Evolutionary conservation across 495 filamentous ascomycete genomes (phyloP), one percentile per base, ranked within the genome.

Genomic region (Jackrogersella multiformis): DNA sequence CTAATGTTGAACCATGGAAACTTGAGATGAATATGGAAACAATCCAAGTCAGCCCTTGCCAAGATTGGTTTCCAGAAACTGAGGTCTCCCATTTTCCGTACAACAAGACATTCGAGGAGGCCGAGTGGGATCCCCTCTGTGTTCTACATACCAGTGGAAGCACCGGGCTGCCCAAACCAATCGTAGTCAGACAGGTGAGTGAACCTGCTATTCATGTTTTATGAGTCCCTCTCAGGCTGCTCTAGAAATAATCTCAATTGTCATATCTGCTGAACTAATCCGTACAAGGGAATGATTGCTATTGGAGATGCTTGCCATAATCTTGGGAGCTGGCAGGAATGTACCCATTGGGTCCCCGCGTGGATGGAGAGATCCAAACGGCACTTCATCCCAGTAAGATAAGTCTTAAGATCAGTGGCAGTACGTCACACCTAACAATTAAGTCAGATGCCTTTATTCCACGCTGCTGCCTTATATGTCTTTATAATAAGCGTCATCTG

Each of bases 61-160:
- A 71, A 7, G 51, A 18, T 7, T 71, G 64, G 64, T 69, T 72
- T 7, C 56, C 63, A 1, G 42, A 71, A 39, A 58, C 61, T 48
- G 74, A 55, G 41, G 76, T 54, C 15, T 71, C 61, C 62, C 73
- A 23, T 28, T 67, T 54, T 72, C 78, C 79, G 0, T 85, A 83
- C 63, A 55, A 72, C 18, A 79, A 77, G 69, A 79, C 74, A 0
- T 84, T 79, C 30, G 81, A 82, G 15, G 66, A 81, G 53, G 79
- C 74, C 1, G 68, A 78, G 56, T 79, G 83, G 71, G 79, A 86
- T 0, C 80, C 79, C 0, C 60, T 79, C 0, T 24, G 81, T 5
- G 72, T 87, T 12, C 67, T 89, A 15, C 87, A 90, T 61, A 88
- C 87, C 5, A 88, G 85, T 18, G 87, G 87, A 13, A 85, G 84